Percentiles rank a stretch among this genome's conserved stretches.
phyloP scores from a whole-genome alignment of 371 early-diverging fungal species.

The Mortierella polycephala region DNA sequence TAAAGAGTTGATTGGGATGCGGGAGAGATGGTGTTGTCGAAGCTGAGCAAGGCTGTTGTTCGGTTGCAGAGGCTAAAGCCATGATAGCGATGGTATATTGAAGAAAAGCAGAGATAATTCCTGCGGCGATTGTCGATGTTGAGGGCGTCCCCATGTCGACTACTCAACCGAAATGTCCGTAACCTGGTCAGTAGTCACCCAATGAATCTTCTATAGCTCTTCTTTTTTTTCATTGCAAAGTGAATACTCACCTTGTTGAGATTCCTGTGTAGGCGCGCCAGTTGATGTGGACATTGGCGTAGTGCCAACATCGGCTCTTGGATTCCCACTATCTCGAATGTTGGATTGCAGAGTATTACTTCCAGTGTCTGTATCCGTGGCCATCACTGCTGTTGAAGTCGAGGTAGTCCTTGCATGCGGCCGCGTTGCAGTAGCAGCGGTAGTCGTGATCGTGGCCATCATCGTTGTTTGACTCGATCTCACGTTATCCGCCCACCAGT shows the following conservation, averaged over 20 bases:
- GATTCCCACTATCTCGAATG: no score
- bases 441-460: not conserved
- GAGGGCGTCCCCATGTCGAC: not conserved
- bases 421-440: not conserved
- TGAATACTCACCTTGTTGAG: no score
- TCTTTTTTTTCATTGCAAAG: no score
- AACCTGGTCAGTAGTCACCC: not conserved
- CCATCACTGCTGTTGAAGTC: no score
- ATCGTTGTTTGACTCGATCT: not conserved
- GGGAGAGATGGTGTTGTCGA: slow-evolving; percentile 9
- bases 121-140: slow-evolving; percentile 1
- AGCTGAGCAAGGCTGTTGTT: slow-evolving; percentile 7
- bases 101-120: slow-evolving; percentile 10
- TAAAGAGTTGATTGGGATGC: not conserved
- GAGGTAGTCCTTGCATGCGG: no score
- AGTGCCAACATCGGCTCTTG: no score
- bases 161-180: not conserved
- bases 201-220: no score
- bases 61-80: not conserved
- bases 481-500: slow-evolving; percentile 10
- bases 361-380: no score
- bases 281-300: no score
- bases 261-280: no score
- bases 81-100: slow-evolving; percentile 10
- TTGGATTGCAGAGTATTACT: no score